Conservation (phyloP, 495 filamentous ascomycete species). For the Podospora fimiseda region DNA sequence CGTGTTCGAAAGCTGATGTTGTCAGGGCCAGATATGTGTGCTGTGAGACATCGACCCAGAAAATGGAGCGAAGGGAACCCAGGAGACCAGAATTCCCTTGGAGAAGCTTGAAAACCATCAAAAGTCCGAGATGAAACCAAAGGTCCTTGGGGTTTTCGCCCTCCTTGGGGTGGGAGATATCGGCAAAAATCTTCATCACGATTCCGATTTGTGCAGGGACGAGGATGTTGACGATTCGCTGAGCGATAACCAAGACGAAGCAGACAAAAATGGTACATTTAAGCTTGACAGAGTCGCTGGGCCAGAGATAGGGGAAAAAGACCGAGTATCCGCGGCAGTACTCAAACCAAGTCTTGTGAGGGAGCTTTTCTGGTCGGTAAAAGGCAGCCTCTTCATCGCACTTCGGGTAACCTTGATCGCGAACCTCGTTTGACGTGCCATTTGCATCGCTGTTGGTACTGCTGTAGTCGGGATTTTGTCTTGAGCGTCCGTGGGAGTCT, state of each 20-base stretch:
- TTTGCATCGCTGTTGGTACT: slow-evolving; percentile 23
- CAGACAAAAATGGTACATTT: slow-evolving; percentile 75
- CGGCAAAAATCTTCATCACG: slow-evolving; percentile 62
- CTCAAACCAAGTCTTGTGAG: slow-evolving; percentile 50
- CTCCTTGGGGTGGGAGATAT: background rate
- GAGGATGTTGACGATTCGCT: slow-evolving; percentile 73
- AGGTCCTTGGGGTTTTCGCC: slow-evolving; percentile 13
- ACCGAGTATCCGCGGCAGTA: slow-evolving; percentile 81
- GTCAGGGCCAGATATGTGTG: slow-evolving; percentile 94
- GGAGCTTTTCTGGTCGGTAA: slow-evolving; percentile 45
- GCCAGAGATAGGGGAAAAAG: slow-evolving; percentile 95
- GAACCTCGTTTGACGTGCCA: slow-evolving; percentile 19
- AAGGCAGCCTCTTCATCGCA: slow-evolving; percentile 45
- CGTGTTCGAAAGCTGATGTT: slow-evolving; percentile 92
- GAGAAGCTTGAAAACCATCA: slow-evolving; percentile 74
- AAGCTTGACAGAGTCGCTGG: slow-evolving; percentile 62
- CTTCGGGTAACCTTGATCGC: slow-evolving; percentile 26
- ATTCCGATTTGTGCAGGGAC: slow-evolving; percentile 69
- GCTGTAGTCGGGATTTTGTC: slow-evolving; percentile 19
- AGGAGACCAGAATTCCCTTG: slow-evolving; percentile 85
- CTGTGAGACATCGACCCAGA: slow-evolving; percentile 95
- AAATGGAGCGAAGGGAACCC: slow-evolving; percentile 67
- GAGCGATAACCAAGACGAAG: slow-evolving; percentile 66
- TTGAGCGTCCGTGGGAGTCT: slow-evolving; percentile 26
- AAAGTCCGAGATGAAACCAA: slow-evolving; percentile 56